These are phyloP conservation scores for Oenanthe sinensis DNA, from an alignment of 129 eudicot genomes.

Conservation along the genomic window DNA sequence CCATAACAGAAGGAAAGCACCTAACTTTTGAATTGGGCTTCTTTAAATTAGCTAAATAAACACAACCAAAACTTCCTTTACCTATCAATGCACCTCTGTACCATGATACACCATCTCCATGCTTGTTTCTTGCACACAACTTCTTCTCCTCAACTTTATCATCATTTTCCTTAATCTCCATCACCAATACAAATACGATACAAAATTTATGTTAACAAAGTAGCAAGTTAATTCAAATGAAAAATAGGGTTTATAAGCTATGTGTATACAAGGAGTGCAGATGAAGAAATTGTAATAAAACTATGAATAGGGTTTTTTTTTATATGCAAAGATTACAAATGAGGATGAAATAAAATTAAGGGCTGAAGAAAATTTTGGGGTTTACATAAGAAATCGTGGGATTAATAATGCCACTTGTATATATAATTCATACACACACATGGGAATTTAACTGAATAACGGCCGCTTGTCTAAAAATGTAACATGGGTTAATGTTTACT, in stretches of 20 bases:
- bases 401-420: background rate
- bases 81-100: conserved; percentile 62
- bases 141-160: background rate
- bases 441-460: conserved; percentile 29
- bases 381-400: conserved; percentile 5
- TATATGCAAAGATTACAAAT: background rate
- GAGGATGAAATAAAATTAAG: background rate
- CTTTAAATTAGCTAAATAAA: conserved; percentile 58
- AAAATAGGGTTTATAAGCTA: conserved; percentile 7
- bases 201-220: background rate
- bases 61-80: conserved; percentile 69
- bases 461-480: conserved; percentile 18
- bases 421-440: background rate
- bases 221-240: background rate
- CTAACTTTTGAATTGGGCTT: conserved; percentile 53
- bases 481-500: background rate
- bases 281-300: background rate
- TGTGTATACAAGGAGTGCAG: no score
- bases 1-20: conserved; percentile 61
- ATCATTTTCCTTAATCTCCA: no score
- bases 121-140: conserved; percentile 20
- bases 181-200: no score
- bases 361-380: conserved; percentile 12
- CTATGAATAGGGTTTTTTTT: background rate
- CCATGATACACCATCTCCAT: conserved; percentile 82